Evolutionary conservation across 441 rosid genomes (phyloP), one percentile per base, ranked within the genome.

Genomic region (Populus hybrid): DNA sequence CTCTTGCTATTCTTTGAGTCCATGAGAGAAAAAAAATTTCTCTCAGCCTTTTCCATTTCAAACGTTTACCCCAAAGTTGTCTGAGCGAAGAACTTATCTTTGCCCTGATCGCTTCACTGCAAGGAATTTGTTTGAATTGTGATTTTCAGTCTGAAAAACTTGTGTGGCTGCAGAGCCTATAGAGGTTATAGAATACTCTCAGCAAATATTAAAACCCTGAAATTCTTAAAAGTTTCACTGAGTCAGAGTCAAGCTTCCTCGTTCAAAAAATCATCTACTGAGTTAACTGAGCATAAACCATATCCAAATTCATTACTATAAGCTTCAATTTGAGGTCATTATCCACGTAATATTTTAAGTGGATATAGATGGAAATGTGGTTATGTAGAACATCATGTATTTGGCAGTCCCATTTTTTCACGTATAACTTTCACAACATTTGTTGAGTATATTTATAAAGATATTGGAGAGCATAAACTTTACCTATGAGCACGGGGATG

Each of bases 401-500:
- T 46, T 46, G 57, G 72, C 19, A 16, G 24, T 24, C n/a, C 42
- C 32, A 35, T 35, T 26, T 66, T 11, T 42, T 28, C 72, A 6
- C 24, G 7, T 6, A 38, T 12, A 32, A 66, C 32, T 8, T 18
- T 50, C 57, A 68, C 8, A 21, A 28, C 14, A 28, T 7, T 71
- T 19, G 28, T 72, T 50, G 18, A 70, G 12, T 2, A 21, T 12
- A 67, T 67, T 53, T 7, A 63, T 42, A 32, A 69, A 32, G 46
- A 30, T n/a, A 19, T 23, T n/a, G 63, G 66, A 72, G 36, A 70
- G 71, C 53, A 73, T 11, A 67, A 75, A 69, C 68, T 30, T 85
- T 89, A 91, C 99, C 98, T 92, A 78, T 75, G 97, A 78, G 87
- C 69, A 79, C 77, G 87, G 65, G 88, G 86, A 84, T 88, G 87